These are phyloP conservation scores for Cystobasidiaceae sp. DNA, from an alignment of 1,284 basidiomycete species.

Conservation along the genomic window DNA sequence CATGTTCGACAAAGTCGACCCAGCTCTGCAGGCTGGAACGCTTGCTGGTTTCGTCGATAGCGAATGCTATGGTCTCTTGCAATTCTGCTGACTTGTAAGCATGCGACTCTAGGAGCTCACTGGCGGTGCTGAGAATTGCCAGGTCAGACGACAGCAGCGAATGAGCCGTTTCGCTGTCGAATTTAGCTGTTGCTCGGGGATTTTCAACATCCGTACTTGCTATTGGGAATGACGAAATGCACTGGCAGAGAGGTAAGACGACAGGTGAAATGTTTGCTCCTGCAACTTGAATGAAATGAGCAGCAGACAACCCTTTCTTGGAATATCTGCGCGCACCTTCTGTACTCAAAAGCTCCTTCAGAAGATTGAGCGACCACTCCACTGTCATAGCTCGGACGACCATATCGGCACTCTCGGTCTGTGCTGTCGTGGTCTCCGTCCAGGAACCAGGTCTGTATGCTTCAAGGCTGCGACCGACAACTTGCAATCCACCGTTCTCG, in stretches of 20 bases:
- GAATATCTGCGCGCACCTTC: neutral
- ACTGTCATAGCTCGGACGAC: neutral
- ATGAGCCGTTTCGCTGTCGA: neutral
- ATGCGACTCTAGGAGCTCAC: conserved; percentile 8
- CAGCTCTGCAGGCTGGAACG: conserved; percentile 16
- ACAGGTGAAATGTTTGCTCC: too few relatives aligned
- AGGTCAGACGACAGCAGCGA: conserved; percentile 14
- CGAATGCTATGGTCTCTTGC: conserved; percentile 22
- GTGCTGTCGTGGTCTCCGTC: neutral
- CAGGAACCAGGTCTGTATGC: conserved; percentile 1
- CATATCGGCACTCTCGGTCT: neutral
- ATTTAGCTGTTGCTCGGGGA: neutral
- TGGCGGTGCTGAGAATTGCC: conserved; percentile 9
- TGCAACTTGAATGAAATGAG: too few relatives aligned
- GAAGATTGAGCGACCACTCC: conserved; percentile 23
- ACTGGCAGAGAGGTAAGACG: too few relatives aligned
- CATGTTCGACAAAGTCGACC: conserved; percentile 40
- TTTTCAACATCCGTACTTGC: too few relatives aligned
- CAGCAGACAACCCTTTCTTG: too few relatives aligned
- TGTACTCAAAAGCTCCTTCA: conserved; percentile 9
- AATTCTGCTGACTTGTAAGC: neutral
- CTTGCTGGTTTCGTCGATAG: neutral
- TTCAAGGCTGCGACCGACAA: neutral
- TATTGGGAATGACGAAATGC: too few relatives aligned
- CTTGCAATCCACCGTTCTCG: neutral